Evolutionary conservation across 1,284 basidiomycete species (phyloP).

Genomic region (Cutaneotrichosporon daszewskae): DNA sequence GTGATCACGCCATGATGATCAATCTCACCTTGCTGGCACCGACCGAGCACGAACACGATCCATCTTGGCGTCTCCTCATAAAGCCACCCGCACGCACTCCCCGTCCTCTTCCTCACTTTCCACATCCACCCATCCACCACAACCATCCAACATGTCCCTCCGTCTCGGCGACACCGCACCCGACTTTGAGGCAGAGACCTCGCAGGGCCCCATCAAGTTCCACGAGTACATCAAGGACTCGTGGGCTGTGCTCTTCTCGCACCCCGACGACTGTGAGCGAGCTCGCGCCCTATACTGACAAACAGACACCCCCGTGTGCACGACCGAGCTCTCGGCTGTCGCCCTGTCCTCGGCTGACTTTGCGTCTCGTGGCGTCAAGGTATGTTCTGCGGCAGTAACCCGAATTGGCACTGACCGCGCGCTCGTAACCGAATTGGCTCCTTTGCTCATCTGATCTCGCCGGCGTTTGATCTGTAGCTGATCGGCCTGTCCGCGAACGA

Average conservation of each 20-base stretch:
- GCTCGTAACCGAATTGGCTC: too few species aligned
- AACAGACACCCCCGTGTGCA: conserved; percentile 61
- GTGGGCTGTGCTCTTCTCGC: conserved; percentile 90
- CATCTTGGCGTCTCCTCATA: too few species aligned
- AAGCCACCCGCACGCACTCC: background rate
- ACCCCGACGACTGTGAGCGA: conserved; percentile 63
- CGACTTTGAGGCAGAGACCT: conserved; percentile 62
- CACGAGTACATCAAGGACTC: conserved; percentile 83
- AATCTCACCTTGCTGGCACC: too few species aligned
- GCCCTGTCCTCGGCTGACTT: conserved; percentile 83
- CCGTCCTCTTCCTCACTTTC: conserved; percentile 3
- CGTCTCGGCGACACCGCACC: conserved; percentile 44
- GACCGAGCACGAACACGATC: too few species aligned
- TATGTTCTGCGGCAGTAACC: conserved; percentile 8
- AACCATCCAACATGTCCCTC: conserved; percentile 34
- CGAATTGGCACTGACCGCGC: background rate
- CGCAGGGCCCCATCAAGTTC: conserved; percentile 59
- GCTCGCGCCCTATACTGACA: conserved; percentile 54
- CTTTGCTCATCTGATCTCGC: too few species aligned
- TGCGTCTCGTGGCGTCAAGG: conserved; percentile 78
- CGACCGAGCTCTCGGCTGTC: conserved; percentile 95
- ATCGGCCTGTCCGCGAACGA: conserved; percentile 85
- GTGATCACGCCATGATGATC: too few species aligned
- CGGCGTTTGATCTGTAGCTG: conserved; percentile 55
- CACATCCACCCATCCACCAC: background rate